A percentile compares a stretch with the other conserved stretches of the same genome.
Evolutionary conservation across 2,329 filamentous ascomycete genomes (phyloP).

Genomic region (Aspergillus sp.): DNA sequence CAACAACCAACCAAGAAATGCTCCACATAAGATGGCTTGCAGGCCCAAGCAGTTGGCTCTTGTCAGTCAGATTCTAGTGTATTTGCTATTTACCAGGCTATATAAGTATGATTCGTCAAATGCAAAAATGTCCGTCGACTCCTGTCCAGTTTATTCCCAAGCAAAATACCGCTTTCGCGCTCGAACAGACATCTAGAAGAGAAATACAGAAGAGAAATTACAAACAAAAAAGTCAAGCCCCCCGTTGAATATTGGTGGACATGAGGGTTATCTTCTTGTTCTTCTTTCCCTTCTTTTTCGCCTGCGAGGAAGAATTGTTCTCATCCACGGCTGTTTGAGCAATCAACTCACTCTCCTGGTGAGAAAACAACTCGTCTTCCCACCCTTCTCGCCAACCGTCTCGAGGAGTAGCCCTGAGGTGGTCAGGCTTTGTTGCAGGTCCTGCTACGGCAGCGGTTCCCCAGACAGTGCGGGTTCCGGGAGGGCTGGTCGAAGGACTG

Average conservation of each 20-base stretch:
- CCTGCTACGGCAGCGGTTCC: conserved; percentile 70
- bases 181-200: neutral
- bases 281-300: conserved; percentile 66
- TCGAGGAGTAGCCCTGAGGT: conserved; percentile 47
- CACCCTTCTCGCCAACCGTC: conserved; percentile 87
- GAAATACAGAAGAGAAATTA: neutral
- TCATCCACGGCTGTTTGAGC: conserved; percentile 46
- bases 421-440: conserved; percentile 54
- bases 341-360: conserved; percentile 54
- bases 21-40: neutral
- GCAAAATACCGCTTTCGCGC: neutral
- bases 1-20: neutral
- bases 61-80: neutral
- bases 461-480: conserved; percentile 79
- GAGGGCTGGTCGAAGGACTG: conserved; percentile 78
- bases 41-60: neutral
- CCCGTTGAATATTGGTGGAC: conserved; percentile 63
- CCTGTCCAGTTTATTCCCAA: conserved; percentile 11
- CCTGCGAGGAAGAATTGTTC: conserved; percentile 22
- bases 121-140: conserved; percentile 5
- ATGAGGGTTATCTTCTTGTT: conserved; percentile 68
- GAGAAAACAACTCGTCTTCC: conserved; percentile 72
- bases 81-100: neutral
- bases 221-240: conserved; percentile 45
- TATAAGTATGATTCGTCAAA: conserved; percentile 6